A percentile compares a stretch with the other conserved stretches of the same genome.
Evolutionary conservation across 2,329 filamentous ascomycete species (phyloP).

Genomic region (Fusarium dlaminii): DNA sequence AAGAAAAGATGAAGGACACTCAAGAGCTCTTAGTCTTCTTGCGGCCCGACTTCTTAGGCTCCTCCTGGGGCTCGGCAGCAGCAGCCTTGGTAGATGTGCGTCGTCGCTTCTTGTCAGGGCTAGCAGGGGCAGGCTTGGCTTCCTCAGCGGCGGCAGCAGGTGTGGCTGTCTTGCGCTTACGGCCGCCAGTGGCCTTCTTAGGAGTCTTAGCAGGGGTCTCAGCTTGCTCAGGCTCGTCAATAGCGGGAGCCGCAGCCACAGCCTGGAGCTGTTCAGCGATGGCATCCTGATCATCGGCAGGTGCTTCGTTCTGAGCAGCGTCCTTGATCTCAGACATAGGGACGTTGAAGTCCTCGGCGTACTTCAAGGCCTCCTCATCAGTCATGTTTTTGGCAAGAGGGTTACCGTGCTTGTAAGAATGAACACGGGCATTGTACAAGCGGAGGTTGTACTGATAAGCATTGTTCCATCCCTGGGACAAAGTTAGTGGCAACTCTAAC

Average conservation of each 20-base stretch:
- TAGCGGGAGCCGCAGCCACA: conserved; percentile 47
- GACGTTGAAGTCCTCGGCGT: conserved; percentile 68
- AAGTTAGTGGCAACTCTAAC: background rate
- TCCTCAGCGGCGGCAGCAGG: conserved; percentile 52
- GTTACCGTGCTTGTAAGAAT: conserved; percentile 72
- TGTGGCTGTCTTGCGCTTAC: conserved; percentile 68
- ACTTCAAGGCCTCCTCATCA: conserved; percentile 67
- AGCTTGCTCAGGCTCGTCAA: conserved; percentile 55
- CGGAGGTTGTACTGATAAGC: conserved; percentile 74
- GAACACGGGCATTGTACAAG: conserved; percentile 71
- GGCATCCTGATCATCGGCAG: conserved; percentile 61
- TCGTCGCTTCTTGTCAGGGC: conserved; percentile 72
- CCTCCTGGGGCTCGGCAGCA: conserved; percentile 62
- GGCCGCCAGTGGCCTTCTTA: conserved; percentile 61
- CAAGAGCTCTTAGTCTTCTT: conserved; percentile 64
- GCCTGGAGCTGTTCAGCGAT: conserved; percentile 68
- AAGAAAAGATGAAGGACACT: conserved; percentile 27
- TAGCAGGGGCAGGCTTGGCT: conserved; percentile 57
- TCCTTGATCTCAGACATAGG: conserved; percentile 61
- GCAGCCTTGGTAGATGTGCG: conserved; percentile 64
- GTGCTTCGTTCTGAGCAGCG: conserved; percentile 44
- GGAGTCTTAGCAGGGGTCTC: conserved; percentile 64
- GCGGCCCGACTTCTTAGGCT: conserved; percentile 68
- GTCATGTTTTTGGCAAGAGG: conserved; percentile 66
- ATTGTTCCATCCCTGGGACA: conserved; percentile 66